Evolutionary conservation across 148 eudicot genomes (phyloP).

Genomic region (Rhododendron mucronatum): DNA sequence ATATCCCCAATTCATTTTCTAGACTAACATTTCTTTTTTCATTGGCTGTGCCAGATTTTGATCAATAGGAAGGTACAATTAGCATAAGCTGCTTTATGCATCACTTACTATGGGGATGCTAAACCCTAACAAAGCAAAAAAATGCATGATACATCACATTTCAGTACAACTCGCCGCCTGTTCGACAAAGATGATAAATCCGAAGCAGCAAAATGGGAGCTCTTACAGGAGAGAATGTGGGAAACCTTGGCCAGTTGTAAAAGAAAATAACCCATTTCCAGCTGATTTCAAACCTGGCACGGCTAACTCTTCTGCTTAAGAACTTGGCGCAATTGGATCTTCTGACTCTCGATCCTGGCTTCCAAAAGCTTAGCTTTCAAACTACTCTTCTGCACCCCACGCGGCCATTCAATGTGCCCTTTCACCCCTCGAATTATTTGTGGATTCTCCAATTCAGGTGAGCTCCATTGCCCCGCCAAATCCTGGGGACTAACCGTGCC

Average conservation of each 20-base stretch:
- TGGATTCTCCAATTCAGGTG: constrained; percentile 48
- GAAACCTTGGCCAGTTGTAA: background rate
- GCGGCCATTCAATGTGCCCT: constrained; percentile 80
- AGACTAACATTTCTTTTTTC: background rate
- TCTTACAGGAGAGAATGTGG: background rate
- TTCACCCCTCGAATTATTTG: constrained; percentile 46
- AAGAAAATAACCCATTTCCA: background rate
- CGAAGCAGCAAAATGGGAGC: background rate
- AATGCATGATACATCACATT: background rate
- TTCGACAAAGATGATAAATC: constrained; percentile 2
- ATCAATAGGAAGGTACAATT: background rate
- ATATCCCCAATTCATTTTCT: background rate
- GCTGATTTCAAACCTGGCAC: background rate
- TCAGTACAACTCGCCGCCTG: background rate
- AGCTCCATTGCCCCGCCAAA: constrained; percentile 57
- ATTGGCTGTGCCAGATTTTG: background rate
- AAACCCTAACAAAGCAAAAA: background rate
- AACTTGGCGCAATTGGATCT: constrained; percentile 67
- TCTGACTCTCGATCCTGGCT: constrained; percentile 63
- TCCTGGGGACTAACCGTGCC: constrained; percentile 35
- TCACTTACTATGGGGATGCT: background rate
- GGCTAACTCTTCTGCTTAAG: constrained; percentile 51
- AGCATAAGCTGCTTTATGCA: background rate
- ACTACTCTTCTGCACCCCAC: constrained; percentile 51
- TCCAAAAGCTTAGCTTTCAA: constrained; percentile 61